Conservation (phyloP, 768 basidiomycete genomes). For the Rhizopogon rudus region DNA sequence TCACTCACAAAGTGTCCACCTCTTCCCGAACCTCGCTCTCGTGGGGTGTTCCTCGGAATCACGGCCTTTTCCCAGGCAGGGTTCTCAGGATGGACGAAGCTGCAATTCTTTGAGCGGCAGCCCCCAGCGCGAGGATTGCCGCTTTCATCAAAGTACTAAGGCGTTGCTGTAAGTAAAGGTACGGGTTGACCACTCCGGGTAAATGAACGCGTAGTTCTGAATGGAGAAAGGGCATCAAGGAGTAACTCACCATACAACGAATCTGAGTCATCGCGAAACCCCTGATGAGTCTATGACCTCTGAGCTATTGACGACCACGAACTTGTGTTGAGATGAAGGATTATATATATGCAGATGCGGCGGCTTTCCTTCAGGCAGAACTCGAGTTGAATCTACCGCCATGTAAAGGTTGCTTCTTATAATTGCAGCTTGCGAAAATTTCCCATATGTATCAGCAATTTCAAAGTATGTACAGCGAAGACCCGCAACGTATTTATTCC, state of each 20-base stretch:
- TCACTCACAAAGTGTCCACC: conserved; percentile 15
- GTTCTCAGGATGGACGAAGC: conserved; percentile 26
- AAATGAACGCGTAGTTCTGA: background rate
- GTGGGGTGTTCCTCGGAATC: conserved; percentile 4
- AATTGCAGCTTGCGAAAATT: background rate
- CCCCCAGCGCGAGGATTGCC: conserved; percentile 23
- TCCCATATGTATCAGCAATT: background rate
- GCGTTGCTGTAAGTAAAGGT: background rate
- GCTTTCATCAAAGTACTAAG: conserved; percentile 25
- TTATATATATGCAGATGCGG: background rate
- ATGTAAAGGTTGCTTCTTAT: too few relatives aligned
- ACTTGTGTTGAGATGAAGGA: background rate
- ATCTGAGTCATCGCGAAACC: background rate
- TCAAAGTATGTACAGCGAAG: conserved; percentile 7
- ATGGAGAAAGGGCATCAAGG: background rate
- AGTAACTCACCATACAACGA: background rate
- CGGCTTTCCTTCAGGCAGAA: background rate
- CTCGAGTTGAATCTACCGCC: background rate
- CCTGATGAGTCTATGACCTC: background rate
- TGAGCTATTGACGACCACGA: background rate
- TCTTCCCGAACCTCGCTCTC: conserved; percentile 8
- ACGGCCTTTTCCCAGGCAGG: conserved; percentile 17
- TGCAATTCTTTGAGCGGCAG: conserved; percentile 21
- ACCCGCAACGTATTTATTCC: conserved; percentile 4
- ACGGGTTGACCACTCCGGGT: background rate